Percentiles rank a stretch among this genome's conserved stretches.
Evolutionary conservation across 108 stramenopile genomes (phyloP).

Genomic region (Nitzschia sp.): DNA sequence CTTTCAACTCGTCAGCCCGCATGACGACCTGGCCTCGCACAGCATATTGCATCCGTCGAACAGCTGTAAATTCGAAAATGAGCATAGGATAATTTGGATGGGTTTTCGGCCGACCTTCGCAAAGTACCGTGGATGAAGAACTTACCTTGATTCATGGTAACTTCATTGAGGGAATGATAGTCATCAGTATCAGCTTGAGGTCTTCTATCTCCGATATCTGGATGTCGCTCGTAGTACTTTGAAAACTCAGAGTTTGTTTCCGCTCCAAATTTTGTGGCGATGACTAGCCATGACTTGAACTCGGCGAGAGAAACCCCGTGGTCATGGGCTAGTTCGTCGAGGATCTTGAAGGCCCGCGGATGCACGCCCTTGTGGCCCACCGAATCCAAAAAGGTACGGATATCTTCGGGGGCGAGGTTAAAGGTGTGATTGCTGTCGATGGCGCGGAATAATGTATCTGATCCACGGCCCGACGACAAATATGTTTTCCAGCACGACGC

Average conservation of each 20-base stretch:
- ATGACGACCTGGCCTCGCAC: slow-evolving; percentile 73
- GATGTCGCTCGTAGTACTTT: slow-evolving; percentile 27
- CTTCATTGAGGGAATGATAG: slow-evolving; percentile 34
- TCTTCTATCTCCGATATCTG: slow-evolving; percentile 39
- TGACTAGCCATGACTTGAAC: slow-evolving; percentile 62
- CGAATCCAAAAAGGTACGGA: slow-evolving; percentile 50
- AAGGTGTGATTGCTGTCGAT: slow-evolving; percentile 50
- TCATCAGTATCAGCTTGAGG: background rate
- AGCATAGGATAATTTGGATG: no score
- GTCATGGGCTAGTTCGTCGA: slow-evolving; percentile 22
- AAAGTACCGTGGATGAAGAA: no score
- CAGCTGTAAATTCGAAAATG: no score
- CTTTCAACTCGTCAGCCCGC: slow-evolving; percentile 49
- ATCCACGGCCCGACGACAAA: slow-evolving; percentile 53
- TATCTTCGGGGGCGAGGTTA: slow-evolving; percentile 35
- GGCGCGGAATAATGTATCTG: slow-evolving; percentile 51
- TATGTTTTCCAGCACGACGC: slow-evolving; percentile 49
- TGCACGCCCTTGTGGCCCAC: slow-evolving; percentile 24
- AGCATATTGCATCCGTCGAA: slow-evolving; percentile 53
- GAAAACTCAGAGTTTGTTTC: slow-evolving; percentile 41
- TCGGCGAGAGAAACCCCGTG: slow-evolving; percentile 14
- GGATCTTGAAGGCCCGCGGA: slow-evolving; percentile 29
- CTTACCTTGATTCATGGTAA: slow-evolving; percentile 41
- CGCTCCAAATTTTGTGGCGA: slow-evolving; percentile 55
- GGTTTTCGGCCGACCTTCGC: no score